A percentile compares a stretch with the other conserved stretches of the same genome.
These are phyloP conservation scores for Penicillium canescens DNA, from an alignment of 495 filamentous ascomycete species.

Conservation along the genomic window DNA sequence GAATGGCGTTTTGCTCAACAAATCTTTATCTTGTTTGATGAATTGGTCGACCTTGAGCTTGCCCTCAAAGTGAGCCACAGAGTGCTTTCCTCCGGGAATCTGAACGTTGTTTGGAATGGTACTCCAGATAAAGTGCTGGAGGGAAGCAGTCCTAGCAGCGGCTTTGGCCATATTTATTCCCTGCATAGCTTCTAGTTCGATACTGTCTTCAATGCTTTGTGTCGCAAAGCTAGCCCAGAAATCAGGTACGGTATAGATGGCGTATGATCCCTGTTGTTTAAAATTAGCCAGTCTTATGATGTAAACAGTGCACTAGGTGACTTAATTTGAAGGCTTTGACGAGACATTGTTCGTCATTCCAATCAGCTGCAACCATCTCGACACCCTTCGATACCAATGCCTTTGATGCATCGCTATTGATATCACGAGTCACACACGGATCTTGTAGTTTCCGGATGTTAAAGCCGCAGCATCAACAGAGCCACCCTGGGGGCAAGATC, in stretches of 20 bases:
- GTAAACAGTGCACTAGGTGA: background rate
- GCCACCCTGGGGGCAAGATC: conserved; percentile 34
- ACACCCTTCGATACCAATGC: conserved; percentile 36
- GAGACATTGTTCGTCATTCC: conserved; percentile 39
- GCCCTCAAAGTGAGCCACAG: conserved; percentile 30
- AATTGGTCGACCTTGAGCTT: conserved; percentile 28
- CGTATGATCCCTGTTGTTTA: conserved; percentile 33
- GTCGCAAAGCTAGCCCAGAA: conserved; percentile 39
- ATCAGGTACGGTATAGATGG: conserved; percentile 52
- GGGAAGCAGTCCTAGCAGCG: conserved; percentile 17
- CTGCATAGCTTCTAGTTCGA: conserved; percentile 13
- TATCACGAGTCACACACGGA: conserved; percentile 50
- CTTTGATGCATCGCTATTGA: conserved; percentile 27
- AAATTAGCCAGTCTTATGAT: background rate
- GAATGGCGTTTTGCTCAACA: conserved; percentile 32
- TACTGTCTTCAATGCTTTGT: conserved; percentile 4
- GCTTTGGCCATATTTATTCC: conserved; percentile 29
- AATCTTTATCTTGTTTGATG: conserved; percentile 15
- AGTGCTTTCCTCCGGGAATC: conserved; percentile 13
- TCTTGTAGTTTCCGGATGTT: conserved; percentile 23
- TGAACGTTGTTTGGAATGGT: conserved; percentile 21
- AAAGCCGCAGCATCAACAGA: conserved; percentile 40
- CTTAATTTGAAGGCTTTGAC: conserved; percentile 37
- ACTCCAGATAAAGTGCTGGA: conserved; percentile 31
- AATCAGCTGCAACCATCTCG: conserved; percentile 47